Evolutionary conservation across 2,329 filamentous ascomycete species (phyloP).

Genomic region (Xylaria hypoxylon): DNA sequence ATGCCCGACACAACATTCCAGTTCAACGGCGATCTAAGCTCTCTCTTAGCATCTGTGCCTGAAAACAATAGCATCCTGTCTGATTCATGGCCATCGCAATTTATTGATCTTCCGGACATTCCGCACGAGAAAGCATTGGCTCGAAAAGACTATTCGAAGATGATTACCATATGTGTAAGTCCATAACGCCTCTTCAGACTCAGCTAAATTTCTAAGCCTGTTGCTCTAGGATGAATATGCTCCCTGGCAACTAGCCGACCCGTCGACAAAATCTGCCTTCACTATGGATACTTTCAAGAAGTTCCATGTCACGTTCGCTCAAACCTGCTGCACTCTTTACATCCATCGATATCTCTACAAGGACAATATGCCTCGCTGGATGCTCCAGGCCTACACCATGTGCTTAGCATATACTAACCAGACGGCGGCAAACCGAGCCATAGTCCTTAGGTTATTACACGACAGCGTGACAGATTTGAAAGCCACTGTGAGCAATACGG

Average conservation of each 20-base stretch:
- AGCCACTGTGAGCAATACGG: slow-evolving; percentile 47
- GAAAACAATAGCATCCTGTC: slow-evolving; percentile 21
- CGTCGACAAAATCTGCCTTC: slow-evolving; percentile 54
- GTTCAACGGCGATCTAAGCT: slow-evolving; percentile 36
- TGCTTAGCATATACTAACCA: slow-evolving; percentile 55
- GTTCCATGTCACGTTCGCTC: slow-evolving; percentile 53
- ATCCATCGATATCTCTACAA: slow-evolving; percentile 59
- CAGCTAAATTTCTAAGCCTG: slow-evolving; percentile 13
- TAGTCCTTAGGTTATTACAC: slow-evolving; percentile 55
- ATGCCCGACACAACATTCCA: slow-evolving; percentile 25
- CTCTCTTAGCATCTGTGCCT: slow-evolving; percentile 33
- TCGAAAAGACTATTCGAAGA: slow-evolving; percentile 41
- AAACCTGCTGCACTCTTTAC: slow-evolving; percentile 55
- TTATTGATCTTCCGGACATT: slow-evolving; percentile 16
- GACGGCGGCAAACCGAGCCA: slow-evolving; percentile 54
- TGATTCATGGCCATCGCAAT: slow-evolving; percentile 23
- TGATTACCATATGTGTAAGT: slow-evolving; percentile 44
- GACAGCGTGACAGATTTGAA: slow-evolving; percentile 55
- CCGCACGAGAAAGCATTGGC: slow-evolving; percentile 30
- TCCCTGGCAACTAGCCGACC: slow-evolving; percentile 53
- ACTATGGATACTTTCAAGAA: slow-evolving; percentile 51
- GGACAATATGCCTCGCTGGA: slow-evolving; percentile 53
- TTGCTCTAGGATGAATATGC: slow-evolving; percentile 40
- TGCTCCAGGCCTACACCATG: slow-evolving; percentile 56
- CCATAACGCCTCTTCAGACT: not conserved